These are phyloP conservation scores for Metschnikowia cubensis DNA, from an alignment of 805 yeast species.

Conservation along the genomic window DNA sequence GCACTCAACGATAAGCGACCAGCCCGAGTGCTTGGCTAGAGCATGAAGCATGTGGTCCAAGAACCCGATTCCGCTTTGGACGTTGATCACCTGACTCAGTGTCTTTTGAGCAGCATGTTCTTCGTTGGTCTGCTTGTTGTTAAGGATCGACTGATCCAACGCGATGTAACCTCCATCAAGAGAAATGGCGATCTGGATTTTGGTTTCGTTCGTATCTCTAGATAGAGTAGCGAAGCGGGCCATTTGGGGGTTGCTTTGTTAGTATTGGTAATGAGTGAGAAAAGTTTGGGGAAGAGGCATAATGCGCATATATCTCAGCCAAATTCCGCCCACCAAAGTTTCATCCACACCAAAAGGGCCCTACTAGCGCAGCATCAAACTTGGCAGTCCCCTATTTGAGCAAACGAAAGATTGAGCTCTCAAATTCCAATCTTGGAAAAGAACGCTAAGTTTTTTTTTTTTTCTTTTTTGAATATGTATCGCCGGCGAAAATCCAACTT, in stretches of 20 bases:
- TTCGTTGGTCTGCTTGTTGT: slow-evolving; percentile 21
- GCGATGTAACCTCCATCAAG: slow-evolving; percentile 81
- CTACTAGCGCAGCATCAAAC: too few relatives aligned
- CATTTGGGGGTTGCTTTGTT: neutral
- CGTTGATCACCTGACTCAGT: slow-evolving; percentile 64
- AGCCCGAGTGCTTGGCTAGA: slow-evolving; percentile 92
- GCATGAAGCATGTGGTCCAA: slow-evolving; percentile 98
- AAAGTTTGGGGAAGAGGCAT: neutral
- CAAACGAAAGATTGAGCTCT: neutral
- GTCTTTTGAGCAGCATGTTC: slow-evolving; percentile 67
- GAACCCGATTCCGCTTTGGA: slow-evolving; percentile 92
- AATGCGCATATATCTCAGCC: neutral
- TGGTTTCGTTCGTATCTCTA: slow-evolving; percentile 89
- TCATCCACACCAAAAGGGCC: neutral
- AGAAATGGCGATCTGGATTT: slow-evolving; percentile 77
- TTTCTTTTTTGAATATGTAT: too few relatives aligned
- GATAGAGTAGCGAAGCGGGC: slow-evolving; percentile 42
- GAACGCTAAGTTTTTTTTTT: too few relatives aligned
- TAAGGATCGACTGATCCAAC: slow-evolving; percentile 57
- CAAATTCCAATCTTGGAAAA: too few relatives aligned
- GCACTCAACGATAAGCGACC: slow-evolving; percentile 88
- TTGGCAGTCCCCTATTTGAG: neutral
- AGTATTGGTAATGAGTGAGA: neutral
- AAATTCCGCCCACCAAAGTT: neutral
- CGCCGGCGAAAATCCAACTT: too few relatives aligned